Evolutionary conservation across 2,329 filamentous ascomycete genomes (phyloP).

Genomic region (Stachybotrys echinatus): DNA sequence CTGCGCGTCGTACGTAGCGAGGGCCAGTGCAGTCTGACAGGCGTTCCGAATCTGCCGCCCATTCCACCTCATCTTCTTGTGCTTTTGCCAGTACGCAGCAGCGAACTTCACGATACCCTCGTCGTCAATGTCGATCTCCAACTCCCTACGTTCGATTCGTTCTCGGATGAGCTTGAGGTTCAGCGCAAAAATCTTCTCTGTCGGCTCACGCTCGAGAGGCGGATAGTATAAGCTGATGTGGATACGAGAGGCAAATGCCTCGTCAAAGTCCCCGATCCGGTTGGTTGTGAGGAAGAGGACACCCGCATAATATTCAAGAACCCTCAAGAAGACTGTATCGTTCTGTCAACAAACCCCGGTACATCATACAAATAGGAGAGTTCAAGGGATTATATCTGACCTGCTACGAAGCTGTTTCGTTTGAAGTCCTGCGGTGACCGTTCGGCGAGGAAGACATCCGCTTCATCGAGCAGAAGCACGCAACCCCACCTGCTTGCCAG

Average conservation of each 20-base stretch:
- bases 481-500: slow-evolving; percentile 15
- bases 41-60: slow-evolving; percentile 25
- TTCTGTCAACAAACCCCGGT: neutral
- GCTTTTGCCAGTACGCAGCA: neutral
- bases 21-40: slow-evolving; percentile 22
- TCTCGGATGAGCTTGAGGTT: slow-evolving; percentile 15
- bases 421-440: slow-evolving; percentile 8
- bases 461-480: slow-evolving; percentile 15
- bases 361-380: too few relatives aligned
- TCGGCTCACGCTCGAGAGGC: slow-evolving; percentile 12
- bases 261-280: slow-evolving; percentile 34
- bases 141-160: slow-evolving; percentile 3
- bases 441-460: slow-evolving; percentile 12
- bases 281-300: slow-evolving; percentile 40
- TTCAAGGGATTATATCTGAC: too few relatives aligned
- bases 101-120: slow-evolving; percentile 14
- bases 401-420: slow-evolving; percentile 14
- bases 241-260: slow-evolving; percentile 34
- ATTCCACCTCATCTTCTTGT: slow-evolving; percentile 20
- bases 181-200: slow-evolving; percentile 17
- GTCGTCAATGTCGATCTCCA: slow-evolving; percentile 12
- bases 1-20: slow-evolving; percentile 26
- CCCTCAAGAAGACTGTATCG: slow-evolving; percentile 32
- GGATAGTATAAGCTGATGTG: slow-evolving; percentile 31
- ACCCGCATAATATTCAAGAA: slow-evolving; percentile 33